Evolutionary conservation across 1,284 basidiomycete species (phyloP).

Genomic region (Pseudozyma sp.): DNA sequence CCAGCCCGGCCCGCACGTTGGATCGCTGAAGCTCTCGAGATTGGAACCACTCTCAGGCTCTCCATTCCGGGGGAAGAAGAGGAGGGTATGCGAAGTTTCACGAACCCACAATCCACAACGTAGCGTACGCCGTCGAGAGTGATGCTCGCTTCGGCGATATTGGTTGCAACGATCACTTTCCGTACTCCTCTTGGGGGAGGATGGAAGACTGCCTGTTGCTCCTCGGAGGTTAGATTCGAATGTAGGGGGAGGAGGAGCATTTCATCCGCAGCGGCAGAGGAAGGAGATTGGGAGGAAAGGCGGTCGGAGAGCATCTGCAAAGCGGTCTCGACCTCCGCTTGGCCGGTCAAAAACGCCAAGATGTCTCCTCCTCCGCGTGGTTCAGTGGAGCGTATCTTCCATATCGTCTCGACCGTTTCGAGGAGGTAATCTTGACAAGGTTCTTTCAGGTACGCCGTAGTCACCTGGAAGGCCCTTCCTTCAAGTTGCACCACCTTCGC

Average conservation of each 20-base stretch:
- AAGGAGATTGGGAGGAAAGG: conserved; percentile 74
- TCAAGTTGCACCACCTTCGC: conserved; percentile 68
- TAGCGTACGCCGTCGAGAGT: conserved; percentile 95
- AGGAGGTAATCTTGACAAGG: conserved; percentile 68
- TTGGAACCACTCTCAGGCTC: conserved; percentile 63
- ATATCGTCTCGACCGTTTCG: conserved; percentile 69
- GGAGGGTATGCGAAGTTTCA: conserved; percentile 77
- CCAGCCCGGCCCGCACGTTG: conserved; percentile 71
- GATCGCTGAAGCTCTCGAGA: conserved; percentile 68
- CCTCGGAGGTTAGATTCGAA: conserved; percentile 84
- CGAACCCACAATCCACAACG: conserved; percentile 94
- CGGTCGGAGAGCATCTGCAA: conserved; percentile 84
- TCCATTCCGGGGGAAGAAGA: conserved; percentile 64
- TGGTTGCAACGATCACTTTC: conserved; percentile 93
- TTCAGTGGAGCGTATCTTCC: conserved; percentile 73
- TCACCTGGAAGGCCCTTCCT: conserved; percentile 69
- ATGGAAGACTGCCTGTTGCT: conserved; percentile 87
- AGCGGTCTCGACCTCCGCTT: conserved; percentile 76
- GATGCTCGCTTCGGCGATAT: conserved; percentile 96
- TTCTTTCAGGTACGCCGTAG: conserved; percentile 68
- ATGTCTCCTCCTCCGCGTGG: conserved; percentile 70
- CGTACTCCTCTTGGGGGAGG: conserved; percentile 77
- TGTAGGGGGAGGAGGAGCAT: conserved; percentile 81
- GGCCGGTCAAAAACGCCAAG: conserved; percentile 70
- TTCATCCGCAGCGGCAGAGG: conserved; percentile 73